phyloP scores from a whole-genome alignment of 495 filamentous ascomycete genomes.

The Coniosporium apollinis region DNA sequence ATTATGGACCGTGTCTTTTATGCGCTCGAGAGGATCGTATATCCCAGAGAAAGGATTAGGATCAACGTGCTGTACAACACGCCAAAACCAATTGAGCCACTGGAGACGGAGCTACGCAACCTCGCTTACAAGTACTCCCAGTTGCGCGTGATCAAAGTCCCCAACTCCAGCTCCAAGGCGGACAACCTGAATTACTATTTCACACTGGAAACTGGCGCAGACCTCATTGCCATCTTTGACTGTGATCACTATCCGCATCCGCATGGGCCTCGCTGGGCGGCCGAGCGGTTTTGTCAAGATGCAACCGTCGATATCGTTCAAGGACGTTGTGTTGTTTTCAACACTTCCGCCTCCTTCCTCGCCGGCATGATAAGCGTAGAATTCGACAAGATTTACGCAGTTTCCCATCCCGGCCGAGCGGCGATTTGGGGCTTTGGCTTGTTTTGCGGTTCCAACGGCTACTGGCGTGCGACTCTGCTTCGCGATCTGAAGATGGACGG shows the following conservation, averaged over 20 bases:
- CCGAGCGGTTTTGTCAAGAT: constrained; percentile 21
- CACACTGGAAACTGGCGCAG: constrained; percentile 18
- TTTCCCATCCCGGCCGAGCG: constrained; percentile 25
- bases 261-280: constrained; percentile 24
- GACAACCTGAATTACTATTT: constrained; percentile 28
- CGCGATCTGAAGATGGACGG: constrained; percentile 25
- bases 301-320: constrained; percentile 24
- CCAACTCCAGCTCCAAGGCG: constrained; percentile 24
- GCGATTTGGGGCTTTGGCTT: constrained; percentile 24
- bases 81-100: constrained; percentile 20
- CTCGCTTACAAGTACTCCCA: constrained; percentile 13
- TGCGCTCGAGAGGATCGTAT: constrained; percentile 23
- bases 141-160: constrained; percentile 23
- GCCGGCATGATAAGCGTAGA: constrained; percentile 25
- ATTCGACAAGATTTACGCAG: constrained; percentile 30
- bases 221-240: constrained; percentile 26
- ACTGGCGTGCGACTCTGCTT: constrained; percentile 23
- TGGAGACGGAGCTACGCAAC: constrained; percentile 19
- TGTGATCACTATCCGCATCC: constrained; percentile 28
- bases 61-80: constrained; percentile 29
- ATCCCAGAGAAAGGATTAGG: constrained; percentile 22
- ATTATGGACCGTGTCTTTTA: constrained; percentile 25
- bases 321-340: constrained; percentile 26
- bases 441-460: constrained; percentile 27
- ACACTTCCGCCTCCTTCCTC: constrained; percentile 18